Evolutionary conservation across 2,329 filamentous ascomycete species (phyloP).

Genomic region (Stemphylium vesicarium): DNA sequence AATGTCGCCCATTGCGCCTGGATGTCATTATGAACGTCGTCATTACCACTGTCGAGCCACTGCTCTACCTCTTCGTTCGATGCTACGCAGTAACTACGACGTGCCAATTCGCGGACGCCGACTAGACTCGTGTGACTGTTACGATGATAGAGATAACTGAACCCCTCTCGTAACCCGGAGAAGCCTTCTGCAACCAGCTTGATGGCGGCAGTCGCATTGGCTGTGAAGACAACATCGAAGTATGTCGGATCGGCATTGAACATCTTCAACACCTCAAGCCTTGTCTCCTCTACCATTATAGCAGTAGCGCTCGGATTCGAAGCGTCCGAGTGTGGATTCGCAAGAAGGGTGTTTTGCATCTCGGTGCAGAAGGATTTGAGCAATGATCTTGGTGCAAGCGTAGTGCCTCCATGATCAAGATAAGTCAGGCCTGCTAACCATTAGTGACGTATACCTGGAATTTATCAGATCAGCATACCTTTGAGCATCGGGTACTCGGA

Average conservation of each 20-base stretch:
- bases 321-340: constrained; percentile 70
- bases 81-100: constrained; percentile 67
- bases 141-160: constrained; percentile 80
- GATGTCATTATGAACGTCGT: constrained; percentile 16
- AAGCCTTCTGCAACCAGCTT: constrained; percentile 84
- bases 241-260: constrained; percentile 79
- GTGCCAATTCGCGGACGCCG: constrained; percentile 75
- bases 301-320: constrained; percentile 65
- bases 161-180: constrained; percentile 67
- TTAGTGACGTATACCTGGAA: constrained; percentile 1
- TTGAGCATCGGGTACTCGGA: constrained; percentile 36
- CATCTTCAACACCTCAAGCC: constrained; percentile 63
- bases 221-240: constrained; percentile 90
- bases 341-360: constrained; percentile 65
- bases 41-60: constrained; percentile 61
- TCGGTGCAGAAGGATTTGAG: constrained; percentile 63
- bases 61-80: constrained; percentile 66
- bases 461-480: constrained; percentile 14
- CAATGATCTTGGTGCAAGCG: constrained; percentile 59
- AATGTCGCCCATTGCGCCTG: constrained; percentile 19
- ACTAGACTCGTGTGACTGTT: constrained; percentile 87
- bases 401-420: constrained; percentile 62
- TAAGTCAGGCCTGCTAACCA: constrained; percentile 14
- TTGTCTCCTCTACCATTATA: constrained; percentile 60
- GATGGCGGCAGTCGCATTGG: constrained; percentile 87